A percentile compares a stretch with the other conserved stretches of the same genome.
Evolutionary conservation across 495 filamentous ascomycete species (phyloP).

Genomic region (Halenospora varia): DNA sequence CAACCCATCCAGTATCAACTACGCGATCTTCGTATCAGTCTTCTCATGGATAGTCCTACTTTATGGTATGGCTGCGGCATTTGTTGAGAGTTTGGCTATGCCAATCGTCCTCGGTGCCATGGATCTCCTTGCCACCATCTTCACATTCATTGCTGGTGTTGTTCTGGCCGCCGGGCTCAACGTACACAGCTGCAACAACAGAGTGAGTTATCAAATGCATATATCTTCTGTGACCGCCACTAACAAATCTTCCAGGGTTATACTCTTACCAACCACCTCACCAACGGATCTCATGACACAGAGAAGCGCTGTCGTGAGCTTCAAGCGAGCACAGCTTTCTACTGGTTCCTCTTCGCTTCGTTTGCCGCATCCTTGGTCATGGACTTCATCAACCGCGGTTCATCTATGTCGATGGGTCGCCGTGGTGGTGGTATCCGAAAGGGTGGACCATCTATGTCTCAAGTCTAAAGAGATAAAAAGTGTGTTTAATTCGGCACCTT

Average conservation of each 20-base stretch:
- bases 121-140: conserved; percentile 57
- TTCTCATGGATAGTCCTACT: conserved; percentile 63
- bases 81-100: conserved; percentile 42
- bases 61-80: conserved; percentile 51
- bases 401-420: conserved; percentile 20
- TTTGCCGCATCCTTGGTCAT: conserved; percentile 52
- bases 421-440: conserved; percentile 39
- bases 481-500: conserved; percentile 15
- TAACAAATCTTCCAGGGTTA: conserved; percentile 40
- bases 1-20: conserved; percentile 60
- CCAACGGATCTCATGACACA: conserved; percentile 50
- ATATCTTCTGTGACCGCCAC: not conserved
- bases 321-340: conserved; percentile 63
- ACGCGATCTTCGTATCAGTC: conserved; percentile 59
- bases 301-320: conserved; percentile 63
- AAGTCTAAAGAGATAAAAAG: conserved; percentile 47
- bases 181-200: conserved; percentile 58
- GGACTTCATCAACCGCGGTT: conserved; percentile 42
- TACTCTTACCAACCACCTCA: conserved; percentile 51
- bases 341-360: conserved; percentile 66
- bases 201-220: conserved; percentile 39
- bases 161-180: conserved; percentile 58
- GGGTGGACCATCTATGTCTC: conserved; percentile 56
- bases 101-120: conserved; percentile 51
- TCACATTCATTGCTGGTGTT: conserved; percentile 62